Percentiles rank a stretch among this genome's conserved stretches.
These are phyloP conservation scores for Clitopilus passeckerianus DNA, from an alignment of 768 basidiomycete genomes.

Conservation along the genomic window DNA sequence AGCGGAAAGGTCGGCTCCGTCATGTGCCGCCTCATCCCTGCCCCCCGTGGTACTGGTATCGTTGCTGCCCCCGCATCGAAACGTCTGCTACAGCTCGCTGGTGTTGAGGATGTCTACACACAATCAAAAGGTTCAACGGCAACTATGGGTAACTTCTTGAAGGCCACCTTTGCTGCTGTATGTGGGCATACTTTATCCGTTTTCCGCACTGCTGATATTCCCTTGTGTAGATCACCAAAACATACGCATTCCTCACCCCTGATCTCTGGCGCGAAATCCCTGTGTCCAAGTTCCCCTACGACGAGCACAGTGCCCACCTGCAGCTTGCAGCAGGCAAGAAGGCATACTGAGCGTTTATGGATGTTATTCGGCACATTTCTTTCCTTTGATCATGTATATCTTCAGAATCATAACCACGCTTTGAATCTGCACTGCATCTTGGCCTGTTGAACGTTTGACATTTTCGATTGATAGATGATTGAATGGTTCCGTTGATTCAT, in stretches of 20 bases:
- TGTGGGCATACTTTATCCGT: slow-evolving; percentile 20
- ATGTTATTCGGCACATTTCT: slow-evolving; percentile 9
- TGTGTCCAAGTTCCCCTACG: slow-evolving; percentile 84
- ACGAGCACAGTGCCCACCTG: slow-evolving; percentile 92
- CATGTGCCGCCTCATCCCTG: slow-evolving; percentile 98
- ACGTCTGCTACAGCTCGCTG: slow-evolving; percentile 94
- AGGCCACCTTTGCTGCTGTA: slow-evolving; percentile 92
- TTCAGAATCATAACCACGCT: slow-evolving; percentile 3
- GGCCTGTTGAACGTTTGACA: background rate
- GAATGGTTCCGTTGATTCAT: background rate
- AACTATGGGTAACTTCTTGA: slow-evolving; percentile 98
- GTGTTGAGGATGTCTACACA: slow-evolving; percentile 97
- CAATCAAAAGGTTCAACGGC: slow-evolving; percentile 98
- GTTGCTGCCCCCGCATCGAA: slow-evolving; percentile 98
- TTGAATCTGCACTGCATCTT: background rate
- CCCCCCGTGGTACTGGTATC: slow-evolving; percentile 98
- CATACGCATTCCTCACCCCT: slow-evolving; percentile 96
- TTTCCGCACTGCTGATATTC: slow-evolving; percentile 1
- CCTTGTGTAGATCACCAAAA: slow-evolving; percentile 80
- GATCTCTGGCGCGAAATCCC: slow-evolving; percentile 97
- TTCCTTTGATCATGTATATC: slow-evolving; percentile 8
- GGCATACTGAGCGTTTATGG: slow-evolving; percentile 39
- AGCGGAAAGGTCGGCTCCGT: slow-evolving; percentile 98
- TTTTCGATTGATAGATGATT: background rate
- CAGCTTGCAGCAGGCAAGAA: slow-evolving; percentile 81